Evolutionary conservation across 257 asterid genomes (phyloP), one percentile per base, ranked within the genome.

Genomic region (Ilex aquifolium): DNA sequence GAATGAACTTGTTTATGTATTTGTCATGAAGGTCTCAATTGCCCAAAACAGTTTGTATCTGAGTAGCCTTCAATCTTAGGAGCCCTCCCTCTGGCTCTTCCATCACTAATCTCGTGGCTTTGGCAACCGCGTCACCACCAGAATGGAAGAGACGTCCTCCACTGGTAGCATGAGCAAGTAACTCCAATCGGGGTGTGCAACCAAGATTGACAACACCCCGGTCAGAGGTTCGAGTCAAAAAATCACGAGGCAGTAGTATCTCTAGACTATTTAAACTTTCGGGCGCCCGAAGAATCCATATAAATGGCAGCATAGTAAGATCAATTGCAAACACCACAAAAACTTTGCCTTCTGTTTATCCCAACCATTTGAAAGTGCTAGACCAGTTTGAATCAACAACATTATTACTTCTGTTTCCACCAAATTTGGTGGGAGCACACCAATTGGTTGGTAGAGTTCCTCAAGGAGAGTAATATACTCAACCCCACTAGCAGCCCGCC

Each of bases 111-210:
- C 79, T 75, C 12, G 77, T 59, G 36, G 81, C 70, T 49, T 62
- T 52, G 31, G 83, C 88, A 3, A 82, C 81, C 10, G 14, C 4
- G 2, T 69, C 69, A 14, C 83, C 83, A 21, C 83, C 85, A 2
- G 83, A 77, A 65, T 82, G 83, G 55, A 74, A 76, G 32, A 82
- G 77, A 61, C 77, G 74, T 31, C 77, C 88, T 5, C 85, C 83
- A 0, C 76, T 72, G 40, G 83, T 67, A 29, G 62, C 62, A 59
- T 82, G 85, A 32, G 79, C 79, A 3, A 82, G 81, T n/a, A 82
- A 79, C 57, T 74, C 76, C 32, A 57, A 48, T 57, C 79, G 88
- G 0, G 83, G 81, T 5, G 64, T 77, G 85, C 88, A 82, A 7
- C 72, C 81, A 12, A 70, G 67, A 59, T 57, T 53, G 16, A 76